Conservation (phyloP, 768 basidiomycete genomes). For the Gelatoporia subvermispora region DNA sequence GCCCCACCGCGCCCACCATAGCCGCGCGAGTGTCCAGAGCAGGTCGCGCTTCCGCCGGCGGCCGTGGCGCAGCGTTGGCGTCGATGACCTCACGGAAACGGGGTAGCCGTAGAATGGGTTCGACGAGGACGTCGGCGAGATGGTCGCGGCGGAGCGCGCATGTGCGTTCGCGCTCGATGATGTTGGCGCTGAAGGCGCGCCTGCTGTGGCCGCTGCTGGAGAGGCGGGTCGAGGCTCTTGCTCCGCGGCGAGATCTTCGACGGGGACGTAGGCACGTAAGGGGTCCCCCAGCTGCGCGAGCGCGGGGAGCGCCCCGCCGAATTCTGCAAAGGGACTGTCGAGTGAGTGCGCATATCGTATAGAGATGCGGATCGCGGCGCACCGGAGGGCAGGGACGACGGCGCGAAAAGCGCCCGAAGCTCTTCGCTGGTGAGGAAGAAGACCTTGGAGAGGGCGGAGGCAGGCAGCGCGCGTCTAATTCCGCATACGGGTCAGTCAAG, state of each 20-base stretch:
- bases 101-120: constrained; percentile 82
- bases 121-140: constrained; percentile 53
- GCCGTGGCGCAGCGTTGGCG: constrained; percentile 49
- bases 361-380: constrained; percentile 11
- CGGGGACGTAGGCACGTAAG: constrained; percentile 23
- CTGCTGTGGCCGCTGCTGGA: neutral
- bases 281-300: constrained; percentile 49
- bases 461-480: constrained; percentile 60
- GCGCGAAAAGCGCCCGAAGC: constrained; percentile 49
- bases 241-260: neutral
- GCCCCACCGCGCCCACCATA: constrained; percentile 69
- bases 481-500: constrained; percentile 5
- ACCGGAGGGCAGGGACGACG: constrained; percentile 58
- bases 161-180: neutral
- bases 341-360: constrained; percentile 7
- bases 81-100: constrained; percentile 29
- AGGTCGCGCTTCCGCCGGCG: constrained; percentile 70
- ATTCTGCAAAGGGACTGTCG: constrained; percentile 43
- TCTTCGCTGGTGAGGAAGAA: constrained; percentile 60
- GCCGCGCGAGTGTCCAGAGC: constrained; percentile 48
- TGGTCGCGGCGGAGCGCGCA: constrained; percentile 5
- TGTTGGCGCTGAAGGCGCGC: neutral
- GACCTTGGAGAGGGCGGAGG: constrained; percentile 52
- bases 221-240: neutral
- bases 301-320: constrained; percentile 56